Base-by-base conservation (phyloP, 139 green algal species). In the Auxenochlorella protothecoides region DNA sequence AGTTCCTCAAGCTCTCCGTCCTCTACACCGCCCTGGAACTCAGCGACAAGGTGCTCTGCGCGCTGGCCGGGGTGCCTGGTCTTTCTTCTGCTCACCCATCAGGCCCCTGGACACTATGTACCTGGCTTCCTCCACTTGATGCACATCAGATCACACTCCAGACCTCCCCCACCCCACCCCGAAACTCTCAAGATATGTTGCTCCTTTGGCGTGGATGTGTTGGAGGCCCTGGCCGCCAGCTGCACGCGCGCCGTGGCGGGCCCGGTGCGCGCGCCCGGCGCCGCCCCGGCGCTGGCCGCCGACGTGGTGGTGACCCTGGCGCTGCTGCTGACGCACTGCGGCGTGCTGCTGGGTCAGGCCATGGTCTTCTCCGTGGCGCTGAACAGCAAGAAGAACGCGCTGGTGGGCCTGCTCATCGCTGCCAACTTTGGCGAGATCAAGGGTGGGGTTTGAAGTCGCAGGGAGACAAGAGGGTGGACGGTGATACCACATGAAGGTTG, bases 401-500 rank as follows among this genome's bases (percentile, higher is more conserved):
- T 97, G 60, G 73, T 97, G 53, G 91, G 85, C 27, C 81, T 97
- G 52, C 79, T 96, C 0, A 94, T 97, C 57, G 89, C 91, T 51
- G 84, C 82, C 72, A 96, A 96, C 81, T 97, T 97, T 77, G 84
- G 87, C 27, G 91, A 97, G 74, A 88, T 97, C 72, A 97, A 97
- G 73, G 89, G 78, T 82, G 68, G 1, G 68, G 0, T 69, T 3
- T 69, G 65, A 69, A 68, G 13, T 53, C 6, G 27, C 27, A 2
- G 27, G 27, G 27, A 44, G 27, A 44, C 27, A 44, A 44, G 27
- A 1, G 27, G 27, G 27, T 0, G 27, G 27, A 44, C 27, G 27
- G 27, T 44, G 27, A 44, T 44, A 44, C 27, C 27, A 44, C 27
- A 44, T 44, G 27, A 44, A 44, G 27, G 27, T 44, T 44, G 27